Evolutionary conservation across 208 protist species (phyloP), one percentile per base, ranked within the genome.

Genomic region (Leishmania major): DNA sequence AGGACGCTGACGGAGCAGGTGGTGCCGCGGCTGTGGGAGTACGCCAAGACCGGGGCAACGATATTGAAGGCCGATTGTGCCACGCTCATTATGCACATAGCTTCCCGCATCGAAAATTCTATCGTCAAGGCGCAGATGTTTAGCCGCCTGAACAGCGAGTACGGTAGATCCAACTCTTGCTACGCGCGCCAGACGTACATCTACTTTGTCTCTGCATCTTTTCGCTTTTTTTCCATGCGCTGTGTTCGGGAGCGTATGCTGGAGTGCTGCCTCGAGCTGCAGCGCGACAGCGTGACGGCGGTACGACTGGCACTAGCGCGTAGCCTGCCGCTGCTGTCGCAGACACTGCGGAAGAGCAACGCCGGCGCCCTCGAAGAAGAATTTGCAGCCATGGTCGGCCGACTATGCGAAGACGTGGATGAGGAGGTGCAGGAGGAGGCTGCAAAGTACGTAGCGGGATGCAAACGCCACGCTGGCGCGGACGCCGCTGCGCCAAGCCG

Each of bases 221-320:
- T 90, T 70, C 75, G 77, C 19, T 82, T 87, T 73, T 96, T 96
- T 76, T 98, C 95, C 35, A 89, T 89, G 11, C 91, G 93, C 31
- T 96, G 92, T 79, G 83, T 98, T 71, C 88, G 94, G 31, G 95
- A 98, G 87, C 88, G 93, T 35, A 83, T 98, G 86, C 78, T 97
- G 22, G 92, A 97, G 72, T 91, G 85, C 82, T 90, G 87, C 69
- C 83, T 94, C 37, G 95, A 97, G 82, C 84, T 97, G 49, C 92
- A 96, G 72, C 91, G 91, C 72, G 95, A 98, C 82, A 59, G 85
- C 28, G 93, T 98, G n/a, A 80, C 84, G n/a, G 60, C 87, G 51
- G 93, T 98, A 35, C 90, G 95, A 1, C 49, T 96, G 53, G 86
- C 90, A 25, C 78, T 98, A 43, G 92, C 93, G 11, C 87, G 87